Evolutionary conservation across 768 basidiomycete genomes (phyloP).

Genomic region (Auricularia cornea): DNA sequence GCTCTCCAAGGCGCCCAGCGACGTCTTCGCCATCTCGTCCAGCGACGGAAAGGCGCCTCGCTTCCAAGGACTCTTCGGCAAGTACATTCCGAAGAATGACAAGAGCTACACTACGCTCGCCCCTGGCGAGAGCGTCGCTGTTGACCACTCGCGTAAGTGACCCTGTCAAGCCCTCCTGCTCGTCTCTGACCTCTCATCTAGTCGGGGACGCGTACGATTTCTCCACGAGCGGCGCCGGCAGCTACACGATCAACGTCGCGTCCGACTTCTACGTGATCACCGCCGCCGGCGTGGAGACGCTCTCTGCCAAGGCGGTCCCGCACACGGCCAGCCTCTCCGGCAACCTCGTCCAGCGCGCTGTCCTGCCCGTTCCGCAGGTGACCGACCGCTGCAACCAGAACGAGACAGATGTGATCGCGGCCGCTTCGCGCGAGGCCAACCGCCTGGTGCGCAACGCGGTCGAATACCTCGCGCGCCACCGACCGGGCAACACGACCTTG

Average conservation of each 20-base stretch:
- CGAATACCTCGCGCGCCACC: conserved; percentile 27
- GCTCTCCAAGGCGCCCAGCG: conserved; percentile 32
- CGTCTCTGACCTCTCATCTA: conserved; percentile 11
- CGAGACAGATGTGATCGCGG: no score
- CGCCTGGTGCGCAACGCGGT: conserved; percentile 14
- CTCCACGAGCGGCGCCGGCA: conserved; percentile 30
- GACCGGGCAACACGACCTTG: conserved; percentile 27
- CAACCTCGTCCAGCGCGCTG: neutral
- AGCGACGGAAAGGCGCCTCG: conserved; percentile 26
- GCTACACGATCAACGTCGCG: conserved; percentile 33
- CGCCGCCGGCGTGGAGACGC: conserved; percentile 14
- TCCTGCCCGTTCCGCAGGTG: no score
- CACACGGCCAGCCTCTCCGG: conserved; percentile 16
- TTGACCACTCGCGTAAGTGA: no score
- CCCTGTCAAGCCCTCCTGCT: no score
- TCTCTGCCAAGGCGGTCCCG: conserved; percentile 24
- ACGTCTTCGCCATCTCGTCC: conserved; percentile 35
- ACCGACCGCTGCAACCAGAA: neutral
- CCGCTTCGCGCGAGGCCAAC: conserved; percentile 25
- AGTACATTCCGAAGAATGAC: conserved; percentile 29
- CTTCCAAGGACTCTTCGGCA: conserved; percentile 33
- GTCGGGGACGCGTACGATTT: conserved; percentile 43
- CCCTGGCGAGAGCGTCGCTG: conserved; percentile 1
- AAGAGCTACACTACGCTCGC: conserved; percentile 28
- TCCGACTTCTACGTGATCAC: conserved; percentile 37